Evolutionary conservation across 495 filamentous ascomycete species (phyloP).

Genomic region (Haplographium delicatum): DNA sequence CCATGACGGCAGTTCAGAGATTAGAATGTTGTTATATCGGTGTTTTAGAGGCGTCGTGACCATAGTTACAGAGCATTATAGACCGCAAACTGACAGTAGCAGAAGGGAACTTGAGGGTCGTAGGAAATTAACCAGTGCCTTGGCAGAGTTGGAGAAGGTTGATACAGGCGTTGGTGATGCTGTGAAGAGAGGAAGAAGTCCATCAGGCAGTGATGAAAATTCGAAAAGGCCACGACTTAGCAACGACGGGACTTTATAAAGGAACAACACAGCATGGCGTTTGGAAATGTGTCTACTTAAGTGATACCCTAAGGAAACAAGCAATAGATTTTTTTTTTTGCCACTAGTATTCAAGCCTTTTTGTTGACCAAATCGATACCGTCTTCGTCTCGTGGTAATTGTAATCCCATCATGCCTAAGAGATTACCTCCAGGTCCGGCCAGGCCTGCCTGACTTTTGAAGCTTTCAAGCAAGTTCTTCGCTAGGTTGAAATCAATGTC

Average conservation of each 20-base stretch:
- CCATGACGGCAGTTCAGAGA: conserved; percentile 28
- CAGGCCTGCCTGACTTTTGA: conserved; percentile 81
- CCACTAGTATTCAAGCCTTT: not conserved
- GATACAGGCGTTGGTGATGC: conserved; percentile 16
- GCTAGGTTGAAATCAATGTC: conserved; percentile 83
- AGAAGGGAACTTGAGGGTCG: conserved; percentile 41
- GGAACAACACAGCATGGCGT: conserved; percentile 16
- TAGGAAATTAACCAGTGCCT: conserved; percentile 34
- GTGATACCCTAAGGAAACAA: conserved; percentile 9
- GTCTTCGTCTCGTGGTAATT: conserved; percentile 72
- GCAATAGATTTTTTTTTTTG: not conserved
- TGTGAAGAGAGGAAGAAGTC: conserved; percentile 13
- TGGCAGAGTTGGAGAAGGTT: conserved; percentile 34
- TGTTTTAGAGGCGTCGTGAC: conserved; percentile 41
- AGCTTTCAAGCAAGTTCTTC: conserved; percentile 85
- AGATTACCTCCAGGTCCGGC: conserved; percentile 83
- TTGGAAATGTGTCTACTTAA: not conserved
- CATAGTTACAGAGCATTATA: conserved; percentile 44
- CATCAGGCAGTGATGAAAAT: not conserved
- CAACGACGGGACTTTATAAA: too few relatives aligned
- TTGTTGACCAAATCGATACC: conserved; percentile 20
- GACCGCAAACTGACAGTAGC: conserved; percentile 37
- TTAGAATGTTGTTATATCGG: conserved; percentile 41
- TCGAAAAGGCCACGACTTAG: conserved; percentile 15
- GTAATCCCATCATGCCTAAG: conserved; percentile 76